phyloP scores from a whole-genome alignment of 495 filamentous ascomycete genomes.

The Neurospora tetrasperma region DNA sequence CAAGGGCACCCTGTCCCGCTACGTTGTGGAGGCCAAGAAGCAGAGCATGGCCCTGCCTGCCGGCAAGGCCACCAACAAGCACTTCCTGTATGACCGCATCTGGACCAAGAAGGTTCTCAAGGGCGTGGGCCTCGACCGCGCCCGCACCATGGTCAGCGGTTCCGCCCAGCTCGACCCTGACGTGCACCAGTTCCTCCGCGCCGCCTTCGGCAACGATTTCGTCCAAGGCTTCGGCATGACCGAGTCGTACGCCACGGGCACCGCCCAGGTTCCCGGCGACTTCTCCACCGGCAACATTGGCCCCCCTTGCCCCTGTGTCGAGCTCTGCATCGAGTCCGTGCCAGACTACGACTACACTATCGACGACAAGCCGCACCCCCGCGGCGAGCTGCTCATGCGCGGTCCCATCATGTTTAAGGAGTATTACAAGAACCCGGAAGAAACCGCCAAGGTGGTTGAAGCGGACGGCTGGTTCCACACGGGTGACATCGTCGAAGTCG shows the following conservation, averaged over 20 bases:
- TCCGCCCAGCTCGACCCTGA: conserved; percentile 84
- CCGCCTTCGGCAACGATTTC: conserved; percentile 70
- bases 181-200: conserved; percentile 80
- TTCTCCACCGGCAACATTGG: conserved; percentile 76
- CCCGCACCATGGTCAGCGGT: conserved; percentile 69
- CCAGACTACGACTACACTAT: conserved; percentile 92
- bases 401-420: conserved; percentile 67
- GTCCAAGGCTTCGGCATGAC: conserved; percentile 90
- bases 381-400: conserved; percentile 81
- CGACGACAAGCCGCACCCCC: conserved; percentile 85
- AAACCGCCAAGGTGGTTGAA: conserved; percentile 73
- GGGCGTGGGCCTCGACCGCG: conserved; percentile 68
- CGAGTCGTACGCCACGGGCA: conserved; percentile 77
- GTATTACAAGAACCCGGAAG: conserved; percentile 81
- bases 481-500: conserved; percentile 78
- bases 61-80: conserved; percentile 65
- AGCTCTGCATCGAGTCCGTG: conserved; percentile 74
- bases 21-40: conserved; percentile 69
- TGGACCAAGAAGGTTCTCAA: conserved; percentile 84
- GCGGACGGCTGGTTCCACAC: conserved; percentile 96
- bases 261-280: conserved; percentile 60
- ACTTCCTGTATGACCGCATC: conserved; percentile 82
- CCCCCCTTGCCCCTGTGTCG: conserved; percentile 50
- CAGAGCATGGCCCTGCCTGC: conserved; percentile 61
- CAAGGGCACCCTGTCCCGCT: conserved; percentile 71